Evolutionary conservation across 2,329 filamentous ascomycete genomes (phyloP).

Genomic region (Lecanicillium sp.): DNA sequence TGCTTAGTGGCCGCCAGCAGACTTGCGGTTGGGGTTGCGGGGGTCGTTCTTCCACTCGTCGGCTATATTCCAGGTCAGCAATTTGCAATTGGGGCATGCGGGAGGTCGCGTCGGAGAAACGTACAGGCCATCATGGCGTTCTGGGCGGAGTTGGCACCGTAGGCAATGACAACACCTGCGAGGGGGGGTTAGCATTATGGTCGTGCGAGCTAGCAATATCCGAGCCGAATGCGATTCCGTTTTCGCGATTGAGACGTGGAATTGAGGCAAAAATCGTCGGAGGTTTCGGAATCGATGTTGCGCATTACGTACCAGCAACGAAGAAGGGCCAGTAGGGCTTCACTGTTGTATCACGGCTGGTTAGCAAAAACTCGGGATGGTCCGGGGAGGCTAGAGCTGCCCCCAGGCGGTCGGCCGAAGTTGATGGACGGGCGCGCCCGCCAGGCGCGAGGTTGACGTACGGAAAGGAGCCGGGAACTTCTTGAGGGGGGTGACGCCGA

Average conservation of each 20-base stretch:
- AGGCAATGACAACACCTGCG: constrained; percentile 75
- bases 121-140: constrained; percentile 72
- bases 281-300: constrained; percentile 14
- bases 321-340: constrained; percentile 91
- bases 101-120: constrained; percentile 17
- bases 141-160: constrained; percentile 83
- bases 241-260: background rate
- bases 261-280: constrained; percentile 1
- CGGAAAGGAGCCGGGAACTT: constrained; percentile 75
- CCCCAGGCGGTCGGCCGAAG: background rate
- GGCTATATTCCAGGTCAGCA: constrained; percentile 47
- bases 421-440: background rate
- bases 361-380: constrained; percentile 14
- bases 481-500: constrained; percentile 61
- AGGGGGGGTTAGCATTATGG: constrained; percentile 11
- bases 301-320: constrained; percentile 70
- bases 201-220: background rate
- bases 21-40: constrained; percentile 65
- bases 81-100: background rate
- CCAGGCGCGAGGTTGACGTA: constrained; percentile 47
- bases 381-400: background rate
- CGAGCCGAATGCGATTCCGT: background rate
- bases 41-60: constrained; percentile 97
- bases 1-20: constrained; percentile 38
- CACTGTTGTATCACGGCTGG: constrained; percentile 48